These are phyloP conservation scores for Zasmidium angulare DNA, from an alignment of 2,329 filamentous ascomycete species.

Conservation along the genomic window DNA sequence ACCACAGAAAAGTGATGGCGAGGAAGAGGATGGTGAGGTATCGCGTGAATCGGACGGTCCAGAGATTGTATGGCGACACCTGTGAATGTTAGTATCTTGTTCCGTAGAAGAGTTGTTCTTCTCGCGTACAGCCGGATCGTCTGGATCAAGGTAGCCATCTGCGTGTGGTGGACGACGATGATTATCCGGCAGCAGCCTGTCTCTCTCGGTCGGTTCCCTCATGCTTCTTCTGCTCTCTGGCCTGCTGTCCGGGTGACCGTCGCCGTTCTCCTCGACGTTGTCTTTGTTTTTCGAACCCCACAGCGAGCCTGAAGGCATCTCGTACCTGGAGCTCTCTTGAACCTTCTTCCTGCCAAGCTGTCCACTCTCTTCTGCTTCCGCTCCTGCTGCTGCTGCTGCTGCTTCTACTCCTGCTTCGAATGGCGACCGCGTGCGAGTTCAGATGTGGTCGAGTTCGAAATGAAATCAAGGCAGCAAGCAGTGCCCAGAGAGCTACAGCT, in stretches of 20 bases:
- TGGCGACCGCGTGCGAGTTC: not conserved
- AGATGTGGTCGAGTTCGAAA: not conserved
- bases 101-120: not conserved
- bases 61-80: conserved; percentile 90
- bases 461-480: not conserved
- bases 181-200: conserved; percentile 62
- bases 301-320: conserved; percentile 43
- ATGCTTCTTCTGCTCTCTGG: conserved; percentile 15
- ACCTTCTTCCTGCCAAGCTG: not conserved
- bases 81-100: conserved; percentile 28
- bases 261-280: conserved; percentile 35
- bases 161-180: conserved; percentile 58
- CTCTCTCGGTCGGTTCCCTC: conserved; percentile 58
- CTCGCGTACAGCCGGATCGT: conserved; percentile 65
- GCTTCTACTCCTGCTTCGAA: not conserved
- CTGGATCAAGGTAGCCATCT: conserved; percentile 70
- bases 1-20: conserved; percentile 80
- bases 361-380: no score
- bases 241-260: conserved; percentile 31
- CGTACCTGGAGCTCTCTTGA: no score
- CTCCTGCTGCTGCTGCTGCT: no score
- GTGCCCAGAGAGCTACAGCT: not conserved
- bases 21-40: conserved; percentile 77
- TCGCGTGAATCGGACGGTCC: conserved; percentile 79
- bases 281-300: conserved; percentile 56